Base-by-base conservation (phyloP, 1,284 basidiomycete species). In the Amylostereum areolatum region DNA sequence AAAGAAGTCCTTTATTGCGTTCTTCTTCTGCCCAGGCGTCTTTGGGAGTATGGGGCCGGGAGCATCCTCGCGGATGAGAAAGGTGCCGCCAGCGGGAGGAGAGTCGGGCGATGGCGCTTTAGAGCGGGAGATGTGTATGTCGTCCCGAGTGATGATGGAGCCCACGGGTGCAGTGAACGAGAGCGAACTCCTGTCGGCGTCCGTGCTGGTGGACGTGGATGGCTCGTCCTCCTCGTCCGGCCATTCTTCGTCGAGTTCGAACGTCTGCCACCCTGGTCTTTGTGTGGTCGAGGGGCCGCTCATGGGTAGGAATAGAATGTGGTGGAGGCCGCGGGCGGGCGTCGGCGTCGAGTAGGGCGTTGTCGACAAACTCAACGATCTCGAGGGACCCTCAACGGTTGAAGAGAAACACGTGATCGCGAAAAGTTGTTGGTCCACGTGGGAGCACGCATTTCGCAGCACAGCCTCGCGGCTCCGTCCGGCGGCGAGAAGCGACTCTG, bases 1-100 rank as follows among this genome's bases (percentile, higher is more conserved):
- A 67, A 95, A 95, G 60, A 95, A 82, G 63, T 90, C 83, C 66
- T 88, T 92, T 40, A 85, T 75, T 31, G 69, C 60, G 27, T 70
- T 71, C 60, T 81, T 88, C 71, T 77, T 74, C 52, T 68, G 66
- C 5, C 80, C 81, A 27, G 85, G 83, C 3, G 83, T 84, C 62
- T 80, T 81, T 40, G 80, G 79, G 29, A 83, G 63, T 45, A 86
- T 59, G 1, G 78, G 75, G 40, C 69, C 65, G 3, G 75, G 75
- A 33, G 81, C 68, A 55, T 89, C 87, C 52, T 91, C 82, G 53
- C 85, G 82, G 36, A 95, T 77, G 41, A 93, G 66, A 61, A 92
- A 90, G 3, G 92, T 95, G 18, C 91, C 91, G 30, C 65, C 73
- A 25, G 54, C 55, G 25, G 56, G 48, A 48, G 63, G 58, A 2